phyloP scores from a whole-genome alignment of 2,329 filamentous ascomycete genomes.

The Geosmithia flava region DNA sequence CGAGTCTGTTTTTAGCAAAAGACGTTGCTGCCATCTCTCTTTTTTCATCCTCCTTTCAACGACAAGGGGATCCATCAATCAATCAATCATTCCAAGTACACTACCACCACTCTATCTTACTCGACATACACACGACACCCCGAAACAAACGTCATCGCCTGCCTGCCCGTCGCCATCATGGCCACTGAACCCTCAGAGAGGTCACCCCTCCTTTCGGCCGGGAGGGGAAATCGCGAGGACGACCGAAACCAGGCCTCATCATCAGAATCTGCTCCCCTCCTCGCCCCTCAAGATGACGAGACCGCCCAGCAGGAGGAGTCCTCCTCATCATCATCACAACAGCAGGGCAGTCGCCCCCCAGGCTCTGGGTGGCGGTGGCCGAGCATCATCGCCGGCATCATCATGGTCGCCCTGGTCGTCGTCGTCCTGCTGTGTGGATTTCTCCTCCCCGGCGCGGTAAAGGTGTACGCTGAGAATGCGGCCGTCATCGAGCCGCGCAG shows the following conservation, averaged over 20 bases:
- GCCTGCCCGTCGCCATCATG: constrained; percentile 13
- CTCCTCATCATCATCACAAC: constrained; percentile 8
- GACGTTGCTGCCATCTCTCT: too few relatives aligned
- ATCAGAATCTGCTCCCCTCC: constrained; percentile 39
- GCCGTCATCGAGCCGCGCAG: constrained; percentile 72
- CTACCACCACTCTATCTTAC: background rate
- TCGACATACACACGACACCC: background rate
- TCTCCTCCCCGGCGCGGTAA: constrained; percentile 65
- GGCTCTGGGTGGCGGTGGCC: constrained; percentile 47
- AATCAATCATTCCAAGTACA: background rate
- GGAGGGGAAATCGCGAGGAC: constrained; percentile 13
- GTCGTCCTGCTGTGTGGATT: constrained; percentile 69
- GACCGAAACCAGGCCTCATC: constrained; percentile 8
- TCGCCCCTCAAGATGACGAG: constrained; percentile 23
- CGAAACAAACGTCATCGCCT: constrained; percentile 12
- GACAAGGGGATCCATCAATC: background rate
- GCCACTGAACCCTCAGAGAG: constrained; percentile 38
- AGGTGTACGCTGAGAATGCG: constrained; percentile 79
- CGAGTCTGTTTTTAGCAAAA: too few relatives aligned
- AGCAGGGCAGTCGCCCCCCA: constrained; percentile 11
- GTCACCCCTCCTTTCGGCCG: constrained; percentile 28
- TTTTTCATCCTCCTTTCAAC: too few relatives aligned
- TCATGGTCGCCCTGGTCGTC: constrained; percentile 51
- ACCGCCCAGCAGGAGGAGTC: constrained; percentile 12
- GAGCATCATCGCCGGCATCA: constrained; percentile 58